A percentile compares a stretch with the other conserved stretches of the same genome.
Evolutionary conservation across 2,329 filamentous ascomycete species (phyloP).

Genomic region (Aureobasidium sp.): DNA sequence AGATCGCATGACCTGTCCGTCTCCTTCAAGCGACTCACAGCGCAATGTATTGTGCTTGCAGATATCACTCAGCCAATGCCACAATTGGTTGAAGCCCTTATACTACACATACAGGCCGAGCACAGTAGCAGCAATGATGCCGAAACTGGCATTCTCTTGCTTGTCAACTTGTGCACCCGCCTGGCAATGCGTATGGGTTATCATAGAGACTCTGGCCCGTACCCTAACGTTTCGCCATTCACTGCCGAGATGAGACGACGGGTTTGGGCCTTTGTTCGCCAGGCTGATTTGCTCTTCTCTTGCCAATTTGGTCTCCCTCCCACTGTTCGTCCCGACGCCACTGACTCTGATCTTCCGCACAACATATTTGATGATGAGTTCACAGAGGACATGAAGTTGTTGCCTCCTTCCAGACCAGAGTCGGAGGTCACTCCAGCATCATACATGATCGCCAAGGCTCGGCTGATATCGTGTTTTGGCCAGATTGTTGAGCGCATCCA

Average conservation of each 20-base stretch:
- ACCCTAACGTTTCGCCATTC: conserved; percentile 62
- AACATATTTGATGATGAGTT: conserved; percentile 80
- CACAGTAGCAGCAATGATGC: conserved; percentile 66
- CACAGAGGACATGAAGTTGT: conserved; percentile 54
- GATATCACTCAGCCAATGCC: conserved; percentile 70
- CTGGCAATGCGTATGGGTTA: conserved; percentile 67
- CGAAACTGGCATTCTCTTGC: conserved; percentile 56
- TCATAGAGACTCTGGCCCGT: conserved; percentile 69
- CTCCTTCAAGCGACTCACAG: conserved; percentile 60
- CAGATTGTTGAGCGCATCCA: conserved; percentile 59
- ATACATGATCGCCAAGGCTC: conserved; percentile 69
- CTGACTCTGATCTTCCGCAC: conserved; percentile 64
- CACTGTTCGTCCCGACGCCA: conserved; percentile 67
- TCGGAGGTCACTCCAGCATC: conserved; percentile 67
- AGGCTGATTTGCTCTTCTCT: conserved; percentile 68
- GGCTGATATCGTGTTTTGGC: conserved; percentile 59
- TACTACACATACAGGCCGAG: conserved; percentile 69
- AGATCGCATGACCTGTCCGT: conserved; percentile 43
- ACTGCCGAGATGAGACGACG: conserved; percentile 62
- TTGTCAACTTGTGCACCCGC: conserved; percentile 51
- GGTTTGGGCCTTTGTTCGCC: conserved; percentile 61
- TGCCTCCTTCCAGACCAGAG: conserved; percentile 59
- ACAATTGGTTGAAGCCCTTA: conserved; percentile 69
- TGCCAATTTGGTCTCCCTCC: conserved; percentile 54
- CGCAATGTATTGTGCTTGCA: conserved; percentile 66